phyloP scores from a whole-genome alignment of 768 basidiomycete genomes.

The Boletus subcaerulescens region DNA sequence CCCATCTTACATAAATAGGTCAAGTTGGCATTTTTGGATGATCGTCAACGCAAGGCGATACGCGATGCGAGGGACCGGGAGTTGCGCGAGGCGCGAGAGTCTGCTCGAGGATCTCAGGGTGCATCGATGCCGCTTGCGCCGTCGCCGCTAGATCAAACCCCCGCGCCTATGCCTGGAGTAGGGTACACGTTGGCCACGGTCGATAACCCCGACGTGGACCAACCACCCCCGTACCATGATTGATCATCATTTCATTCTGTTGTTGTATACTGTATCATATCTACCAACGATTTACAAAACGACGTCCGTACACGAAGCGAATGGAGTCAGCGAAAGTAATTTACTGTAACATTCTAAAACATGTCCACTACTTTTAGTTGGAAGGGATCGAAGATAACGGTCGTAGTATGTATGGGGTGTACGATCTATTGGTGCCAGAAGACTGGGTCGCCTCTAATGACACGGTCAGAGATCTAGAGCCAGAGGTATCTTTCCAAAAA shows the following conservation, averaged over 20 bases:
- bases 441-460: neutral
- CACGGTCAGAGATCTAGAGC: neutral
- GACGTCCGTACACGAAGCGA: neutral
- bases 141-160: neutral
- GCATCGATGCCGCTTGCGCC: neutral
- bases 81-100: constrained; percentile 41
- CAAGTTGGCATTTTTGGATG: constrained; percentile 77
- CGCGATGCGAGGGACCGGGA: constrained; percentile 60
- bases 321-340: neutral
- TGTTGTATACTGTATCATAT: constrained; percentile 4
- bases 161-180: constrained; percentile 24
- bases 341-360: neutral
- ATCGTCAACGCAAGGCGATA: constrained; percentile 56
- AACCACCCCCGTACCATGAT: constrained; percentile 21
- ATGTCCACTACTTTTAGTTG: neutral
- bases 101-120: constrained; percentile 5
- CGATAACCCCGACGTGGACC: constrained; percentile 11
- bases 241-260: neutral
- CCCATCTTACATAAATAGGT: constrained; percentile 47
- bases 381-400: constrained; percentile 32
- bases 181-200: constrained; percentile 17
- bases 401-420: constrained; percentile 39
- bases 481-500: neutral
- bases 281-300: neutral
- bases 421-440: neutral